Conservation (phyloP, 2,329 filamentous ascomycete genomes). For the Cladosporium sp. region DNA sequence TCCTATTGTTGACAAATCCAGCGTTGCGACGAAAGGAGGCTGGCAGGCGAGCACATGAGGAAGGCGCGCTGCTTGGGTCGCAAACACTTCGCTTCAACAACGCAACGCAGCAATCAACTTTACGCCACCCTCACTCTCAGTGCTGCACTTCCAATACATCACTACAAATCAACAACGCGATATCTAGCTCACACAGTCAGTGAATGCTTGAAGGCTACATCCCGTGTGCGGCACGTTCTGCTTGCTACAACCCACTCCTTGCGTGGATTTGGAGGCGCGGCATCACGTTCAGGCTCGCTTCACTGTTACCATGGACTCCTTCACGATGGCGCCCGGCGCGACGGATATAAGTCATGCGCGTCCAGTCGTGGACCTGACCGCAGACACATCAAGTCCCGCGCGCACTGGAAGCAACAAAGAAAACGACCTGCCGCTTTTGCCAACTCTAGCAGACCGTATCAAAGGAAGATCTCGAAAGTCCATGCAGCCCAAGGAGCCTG, state of each 20-base stretch:
- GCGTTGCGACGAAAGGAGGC: no score
- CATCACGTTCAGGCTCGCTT: background rate
- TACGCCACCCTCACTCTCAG: background rate
- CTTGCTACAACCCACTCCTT: background rate
- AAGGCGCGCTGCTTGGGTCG: background rate
- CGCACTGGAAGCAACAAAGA: background rate
- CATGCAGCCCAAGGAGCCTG: background rate
- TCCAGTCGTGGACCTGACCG: background rate
- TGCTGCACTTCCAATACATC: background rate
- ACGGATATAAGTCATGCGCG: background rate
- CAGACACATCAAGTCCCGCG: background rate
- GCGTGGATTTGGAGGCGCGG: background rate
- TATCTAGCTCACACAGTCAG: background rate
- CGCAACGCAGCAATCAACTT: background rate
- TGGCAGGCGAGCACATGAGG: background rate
- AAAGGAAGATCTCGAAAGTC: background rate
- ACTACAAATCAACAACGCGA: background rate
- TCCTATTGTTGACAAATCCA: no score
- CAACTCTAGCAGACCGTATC: background rate
- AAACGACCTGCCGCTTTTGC: background rate
- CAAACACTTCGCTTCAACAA: background rate
- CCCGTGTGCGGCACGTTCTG: background rate
- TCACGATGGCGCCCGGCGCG: background rate
- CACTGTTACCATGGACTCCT: background rate
- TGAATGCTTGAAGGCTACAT: background rate